Conservation (phyloP, 2,329 filamentous ascomycete genomes). For the Diaporthe longicolla region DNA sequence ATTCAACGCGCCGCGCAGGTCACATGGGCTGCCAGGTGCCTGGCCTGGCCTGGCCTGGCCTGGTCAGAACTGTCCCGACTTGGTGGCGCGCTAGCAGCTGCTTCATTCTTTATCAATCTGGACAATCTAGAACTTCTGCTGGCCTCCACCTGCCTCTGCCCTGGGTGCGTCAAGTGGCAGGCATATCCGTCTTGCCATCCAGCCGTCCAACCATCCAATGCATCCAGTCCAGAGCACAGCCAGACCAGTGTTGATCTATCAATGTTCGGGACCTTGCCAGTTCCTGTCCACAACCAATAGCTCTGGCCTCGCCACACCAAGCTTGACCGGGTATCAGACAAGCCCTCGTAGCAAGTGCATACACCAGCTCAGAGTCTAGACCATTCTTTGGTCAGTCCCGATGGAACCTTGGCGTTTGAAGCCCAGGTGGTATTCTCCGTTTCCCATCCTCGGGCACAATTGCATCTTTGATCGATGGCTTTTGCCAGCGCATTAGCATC, state of each 20-base stretch:
- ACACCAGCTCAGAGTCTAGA: constrained; percentile 15
- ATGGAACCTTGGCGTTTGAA: constrained; percentile 10
- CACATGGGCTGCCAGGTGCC: neutral
- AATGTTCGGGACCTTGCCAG: neutral
- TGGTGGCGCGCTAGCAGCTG: constrained; percentile 33
- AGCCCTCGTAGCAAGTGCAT: constrained; percentile 9
- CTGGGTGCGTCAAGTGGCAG: neutral
- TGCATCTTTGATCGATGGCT: constrained; percentile 21
- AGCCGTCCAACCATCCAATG: neutral
- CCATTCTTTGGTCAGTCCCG: neutral
- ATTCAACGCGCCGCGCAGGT: constrained; percentile 1
- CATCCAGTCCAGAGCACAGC: neutral
- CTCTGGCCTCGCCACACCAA: constrained; percentile 4
- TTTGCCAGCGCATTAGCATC: constrained; percentile 29
- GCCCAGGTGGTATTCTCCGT: constrained; percentile 22
- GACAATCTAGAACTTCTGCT: neutral
- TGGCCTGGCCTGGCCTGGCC: too few relatives aligned
- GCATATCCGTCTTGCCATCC: neutral
- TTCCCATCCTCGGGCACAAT: constrained; percentile 25
- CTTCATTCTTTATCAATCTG: neutral
- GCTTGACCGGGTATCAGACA: neutral
- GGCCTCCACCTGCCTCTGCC: neutral
- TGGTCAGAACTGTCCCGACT: constrained; percentile 10
- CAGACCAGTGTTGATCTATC: neutral
- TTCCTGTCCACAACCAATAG: neutral